Base-by-base conservation (phyloP, 1,284 basidiomycete genomes). In the Earliella scabrosa region DNA sequence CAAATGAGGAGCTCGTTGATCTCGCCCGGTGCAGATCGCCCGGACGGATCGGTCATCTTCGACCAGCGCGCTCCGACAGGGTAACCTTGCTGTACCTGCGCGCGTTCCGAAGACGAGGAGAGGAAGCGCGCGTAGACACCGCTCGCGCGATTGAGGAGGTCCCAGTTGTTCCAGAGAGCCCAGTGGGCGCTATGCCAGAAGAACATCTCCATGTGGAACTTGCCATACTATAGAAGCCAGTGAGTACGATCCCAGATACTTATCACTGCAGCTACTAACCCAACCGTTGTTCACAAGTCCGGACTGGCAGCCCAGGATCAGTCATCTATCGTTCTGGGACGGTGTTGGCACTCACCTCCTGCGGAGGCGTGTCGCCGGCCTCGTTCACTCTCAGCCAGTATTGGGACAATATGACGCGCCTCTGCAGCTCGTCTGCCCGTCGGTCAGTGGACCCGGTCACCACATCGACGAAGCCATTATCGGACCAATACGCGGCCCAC, bases 1-100 rank as follows among this genome's bases (percentile, higher is more conserved):
- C 83, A 86, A 58, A 86, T 81, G 31, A 85, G 74, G 8, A 86
- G 75, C 61, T 85, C 82, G 72, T 86, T 86, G 60, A 86, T 85
- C 61, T 84, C 73, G 1, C 83, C 83, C 0, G 82, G 83, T 0
- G 82, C 73, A 6, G 80, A 82, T 16, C 83, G 78, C 1, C 84
- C 83, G 0, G 77, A 73, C 0, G 83, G 83, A 60, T 85, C 83
- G 6, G 82, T 83, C 83, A 85, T 85, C 66, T 86, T 85, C 2
- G 80, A 78, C 83, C 83, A 85, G 20, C 84, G 77, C 18, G 83
- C 83, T 18, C 83, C 83, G 1, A 73, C 65, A 7, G 71, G 54
- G 71, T 76, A 85, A 50, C 77, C 77, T 67, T 85, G 76, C 66
- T 83, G 82, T 0, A 76, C 69, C 60, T 81, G 80, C 1, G 74